These are phyloP conservation scores for Lactarius psammicola DNA, from an alignment of 768 basidiomycete species.

Conservation along the genomic window DNA sequence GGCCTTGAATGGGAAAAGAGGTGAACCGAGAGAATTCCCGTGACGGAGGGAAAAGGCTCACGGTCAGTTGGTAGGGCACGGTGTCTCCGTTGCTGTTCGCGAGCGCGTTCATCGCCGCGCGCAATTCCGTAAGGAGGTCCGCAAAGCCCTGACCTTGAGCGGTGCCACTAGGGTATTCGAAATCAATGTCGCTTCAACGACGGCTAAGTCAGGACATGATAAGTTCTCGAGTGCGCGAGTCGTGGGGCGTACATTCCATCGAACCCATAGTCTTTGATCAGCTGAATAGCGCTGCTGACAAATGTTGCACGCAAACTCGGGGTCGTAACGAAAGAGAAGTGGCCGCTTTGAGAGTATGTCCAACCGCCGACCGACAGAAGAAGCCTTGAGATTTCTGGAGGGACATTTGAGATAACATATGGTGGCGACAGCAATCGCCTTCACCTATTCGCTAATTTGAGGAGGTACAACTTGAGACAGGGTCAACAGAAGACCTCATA, in stretches of 20 bases:
- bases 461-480: slow-evolving; percentile 42
- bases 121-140: slow-evolving; percentile 57
- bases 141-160: slow-evolving; percentile 67
- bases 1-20: slow-evolving; percentile 35
- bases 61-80: slow-evolving; percentile 57
- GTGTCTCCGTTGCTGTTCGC: slow-evolving; percentile 58
- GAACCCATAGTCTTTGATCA: slow-evolving; percentile 74
- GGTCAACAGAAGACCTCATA: too few relatives aligned
- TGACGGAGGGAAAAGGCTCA: slow-evolving; percentile 24
- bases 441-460: slow-evolving; percentile 57
- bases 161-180: slow-evolving; percentile 65
- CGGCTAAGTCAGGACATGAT: neutral
- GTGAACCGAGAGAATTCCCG: neutral
- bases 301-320: slow-evolving; percentile 53
- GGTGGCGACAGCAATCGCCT: neutral
- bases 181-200: slow-evolving; percentile 61
- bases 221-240: neutral
- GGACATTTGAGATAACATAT: neutral
- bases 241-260: slow-evolving; percentile 58
- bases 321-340: slow-evolving; percentile 63
- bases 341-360: slow-evolving; percentile 69
- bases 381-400: slow-evolving; percentile 47
- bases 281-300: slow-evolving; percentile 56
- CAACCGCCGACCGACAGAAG: slow-evolving; percentile 58
- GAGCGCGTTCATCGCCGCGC: slow-evolving; percentile 60